Conservation (phyloP, 257 asterid species). For the Phtheirospermum japonicum region DNA sequence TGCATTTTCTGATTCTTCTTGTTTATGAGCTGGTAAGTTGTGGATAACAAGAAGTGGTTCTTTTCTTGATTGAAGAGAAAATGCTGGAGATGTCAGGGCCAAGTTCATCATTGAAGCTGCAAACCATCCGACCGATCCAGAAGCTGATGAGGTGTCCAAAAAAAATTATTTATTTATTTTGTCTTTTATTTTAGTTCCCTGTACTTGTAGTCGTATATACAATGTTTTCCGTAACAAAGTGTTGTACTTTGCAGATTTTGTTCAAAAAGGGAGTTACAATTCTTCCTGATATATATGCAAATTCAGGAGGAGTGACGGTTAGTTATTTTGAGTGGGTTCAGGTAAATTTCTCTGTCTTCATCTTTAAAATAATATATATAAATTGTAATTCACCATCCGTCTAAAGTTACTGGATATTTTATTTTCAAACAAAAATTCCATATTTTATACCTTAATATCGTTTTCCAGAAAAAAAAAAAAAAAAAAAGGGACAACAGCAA, state of each 20-base stretch:
- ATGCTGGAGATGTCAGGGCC: conserved; percentile 56
- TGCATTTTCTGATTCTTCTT: no score
- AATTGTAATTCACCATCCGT: not conserved
- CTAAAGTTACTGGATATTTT: not conserved
- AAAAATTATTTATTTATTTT: not conserved
- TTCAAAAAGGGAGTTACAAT: conserved; percentile 63
- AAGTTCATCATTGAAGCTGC: conserved; percentile 77
- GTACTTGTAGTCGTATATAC: not conserved
- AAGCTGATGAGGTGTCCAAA: conserved; percentile 65
- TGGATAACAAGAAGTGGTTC: not conserved
- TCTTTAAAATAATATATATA: not conserved
- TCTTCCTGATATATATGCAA: conserved; percentile 79
- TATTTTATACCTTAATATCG: no score
- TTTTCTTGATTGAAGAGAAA: conserved; percentile 46
- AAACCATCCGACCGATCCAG: conserved; percentile 82
- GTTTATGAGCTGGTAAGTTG: not conserved
- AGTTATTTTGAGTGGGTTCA: conserved; percentile 90
- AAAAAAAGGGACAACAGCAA: no score
- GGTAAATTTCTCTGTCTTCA: conserved; percentile 37
- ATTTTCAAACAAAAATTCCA: no score
- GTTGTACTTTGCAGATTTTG: conserved; percentile 48
- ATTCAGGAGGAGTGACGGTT: conserved; percentile 80
- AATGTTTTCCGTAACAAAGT: not conserved
- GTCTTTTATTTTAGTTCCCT: not conserved
- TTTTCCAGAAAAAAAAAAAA: no score